Evolutionary conservation across 441 rosid species (phyloP), one percentile per base, ranked within the genome.

Genomic region (Croton laevigatus): DNA sequence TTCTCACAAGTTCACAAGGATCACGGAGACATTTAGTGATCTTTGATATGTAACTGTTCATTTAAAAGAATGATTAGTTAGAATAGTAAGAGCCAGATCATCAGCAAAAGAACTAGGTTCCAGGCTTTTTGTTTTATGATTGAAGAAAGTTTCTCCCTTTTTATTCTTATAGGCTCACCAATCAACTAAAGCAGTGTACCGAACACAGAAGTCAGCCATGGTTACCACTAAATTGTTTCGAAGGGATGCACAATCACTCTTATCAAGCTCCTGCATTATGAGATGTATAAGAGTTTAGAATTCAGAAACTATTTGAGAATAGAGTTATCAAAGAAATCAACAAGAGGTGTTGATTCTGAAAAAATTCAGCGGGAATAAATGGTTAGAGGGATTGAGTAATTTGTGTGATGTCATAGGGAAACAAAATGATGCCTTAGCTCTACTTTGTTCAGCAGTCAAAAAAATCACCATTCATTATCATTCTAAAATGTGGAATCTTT

Each of bases 131-230:
- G 0, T 48, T 70, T 61, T n/a, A 36, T 40, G 42, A 51, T 62
- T 65, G 13, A 54, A 63, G 73, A 70, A 52, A 37, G 58, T 8
- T 32, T 20, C 14, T 23, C 27, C 63, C 48, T 17, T 17, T 45
- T 51, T 68, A 72, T 66, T 23, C 67, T 49, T 22, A 54, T 32
- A 68, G 51, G 77, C 88, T 87, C 80, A 94, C 99, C 99, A 89
- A 79, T 94, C 99, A 70, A 92, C 88, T 68, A 92, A 75, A 75
- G 98, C 93, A 59, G 98, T 94, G 73, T 90, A 85, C 62, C 91
- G 97, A 72, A 94, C 94, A 68, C 97, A 94, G 75, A 94, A 94
- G 81, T 94, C 99, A 16, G 99, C 84, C 93, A 92, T 86, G 44
- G 73, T 87, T 73, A 94, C 94, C 2, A 94, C 83, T 73, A 94